Conservation (phyloP, 2,329 filamentous ascomycete genomes). For the Aspergillus hiratsukae region DNA sequence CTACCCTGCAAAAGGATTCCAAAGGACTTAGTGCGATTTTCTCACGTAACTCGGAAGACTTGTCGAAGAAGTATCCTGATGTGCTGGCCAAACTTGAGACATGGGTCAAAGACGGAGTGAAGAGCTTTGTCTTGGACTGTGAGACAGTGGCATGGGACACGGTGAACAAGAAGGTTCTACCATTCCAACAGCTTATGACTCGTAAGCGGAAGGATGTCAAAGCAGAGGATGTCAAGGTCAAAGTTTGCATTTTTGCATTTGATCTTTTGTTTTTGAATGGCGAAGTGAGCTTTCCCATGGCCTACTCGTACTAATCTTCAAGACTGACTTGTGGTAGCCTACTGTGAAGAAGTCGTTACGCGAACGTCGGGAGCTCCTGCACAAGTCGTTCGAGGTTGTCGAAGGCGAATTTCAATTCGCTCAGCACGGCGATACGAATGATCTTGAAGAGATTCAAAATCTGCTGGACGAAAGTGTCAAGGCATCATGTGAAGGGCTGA, state of each 20-base stretch:
- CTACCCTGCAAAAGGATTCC: conserved; percentile 60
- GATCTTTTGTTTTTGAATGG: conserved; percentile 92
- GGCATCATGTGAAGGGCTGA: conserved; percentile 91
- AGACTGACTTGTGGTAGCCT: conserved; percentile 40
- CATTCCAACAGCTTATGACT: conserved; percentile 98
- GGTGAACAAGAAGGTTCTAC: conserved; percentile 89
- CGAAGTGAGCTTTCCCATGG: conserved; percentile 47
- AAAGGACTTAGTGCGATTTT: conserved; percentile 86
- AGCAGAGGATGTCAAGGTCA: conserved; percentile 89
- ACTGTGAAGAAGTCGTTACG: conserved; percentile 83
- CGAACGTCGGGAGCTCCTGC: conserved; percentile 73
- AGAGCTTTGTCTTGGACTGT: conserved; percentile 96
- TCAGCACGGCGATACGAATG: conserved; percentile 77
- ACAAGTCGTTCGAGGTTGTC: conserved; percentile 65
- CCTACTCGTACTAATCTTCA: not conserved
- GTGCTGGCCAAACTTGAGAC: conserved; percentile 80
- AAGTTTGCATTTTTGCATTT: conserved; percentile 96
- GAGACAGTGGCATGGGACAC: conserved; percentile 97
- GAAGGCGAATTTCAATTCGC: conserved; percentile 93
- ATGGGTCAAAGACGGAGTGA: conserved; percentile 87
- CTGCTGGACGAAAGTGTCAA: conserved; percentile 94
- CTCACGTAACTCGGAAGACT: conserved; percentile 92
- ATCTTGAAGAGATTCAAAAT: conserved; percentile 87
- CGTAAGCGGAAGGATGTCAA: conserved; percentile 97
- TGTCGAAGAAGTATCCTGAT: conserved; percentile 97